Evolutionary conservation across 2,329 filamentous ascomycete species (phyloP), one percentile per base, ranked within the genome.

Genomic region (Peltaster fructicola): DNA sequence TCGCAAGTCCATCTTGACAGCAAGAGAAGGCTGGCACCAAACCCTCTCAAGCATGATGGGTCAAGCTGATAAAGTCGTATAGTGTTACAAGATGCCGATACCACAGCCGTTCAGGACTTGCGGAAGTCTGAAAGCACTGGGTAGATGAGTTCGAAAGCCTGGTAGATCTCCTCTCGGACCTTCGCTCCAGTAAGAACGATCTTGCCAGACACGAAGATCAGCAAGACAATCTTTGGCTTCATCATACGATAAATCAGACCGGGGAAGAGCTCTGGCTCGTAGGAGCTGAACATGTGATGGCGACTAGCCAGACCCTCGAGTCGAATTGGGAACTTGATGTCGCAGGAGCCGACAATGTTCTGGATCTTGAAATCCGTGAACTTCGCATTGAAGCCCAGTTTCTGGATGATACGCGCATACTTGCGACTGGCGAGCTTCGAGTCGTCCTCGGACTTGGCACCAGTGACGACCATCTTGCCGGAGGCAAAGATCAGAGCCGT

Each of bases 241-340:
- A 95, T 93, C 88, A 98, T 98, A 53, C 88, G 82, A 60, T 98
- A 98, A 59, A 98, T 98, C 25, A 98, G 73, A 70, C 88, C 88
- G 47, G 88, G 88, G 68, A 95, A 98, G 52, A 98, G 56, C 52
- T 98, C 88, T 39, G 88, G 88, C 56, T 98, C 88, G 56, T 98
- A 98, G 30, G 84, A 93, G 57, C 80, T 90, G 71, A 95, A 98
- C 61, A 92, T 92, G 65, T 95, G 85, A 67, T 98, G 88, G 57
- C 84, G 81, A 40, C 77, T 88, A 9, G 88, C 88, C 50, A 98
- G 63, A 57, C 88, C 88, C 53, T 95, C 88, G 30, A 98, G 66
- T 39, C 88, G 81, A 43, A 98, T 93, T 26, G 88, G 88, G 60
- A 98, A 98, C 65, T 93, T 93, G 66, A 98, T 93, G 51, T 98